A percentile compares a stretch with the other conserved stretches of the same genome.
phyloP scores from a whole-genome alignment of 148 eudicot species.

The Dysphania ambrosioides region DNA sequence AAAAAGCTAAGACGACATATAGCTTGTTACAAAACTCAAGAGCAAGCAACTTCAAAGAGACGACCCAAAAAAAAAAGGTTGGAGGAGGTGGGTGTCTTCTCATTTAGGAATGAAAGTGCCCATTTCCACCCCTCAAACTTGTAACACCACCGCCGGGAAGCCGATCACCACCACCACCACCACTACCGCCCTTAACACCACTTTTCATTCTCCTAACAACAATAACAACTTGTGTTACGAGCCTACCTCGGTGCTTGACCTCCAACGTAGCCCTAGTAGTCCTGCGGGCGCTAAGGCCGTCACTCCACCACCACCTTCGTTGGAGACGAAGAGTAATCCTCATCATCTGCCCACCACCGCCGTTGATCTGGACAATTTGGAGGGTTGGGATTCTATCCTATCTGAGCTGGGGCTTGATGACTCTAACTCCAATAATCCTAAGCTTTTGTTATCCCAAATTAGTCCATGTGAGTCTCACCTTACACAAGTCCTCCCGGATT shows the following conservation, averaged over 20 bases:
- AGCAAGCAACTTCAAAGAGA: conserved; percentile 1
- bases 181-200: background rate
- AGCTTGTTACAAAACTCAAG: background rate
- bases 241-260: conserved; percentile 85
- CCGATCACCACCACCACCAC: conserved; percentile 17
- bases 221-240: conserved; percentile 45
- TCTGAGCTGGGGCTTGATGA: conserved; percentile 82
- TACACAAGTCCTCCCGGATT: conserved; percentile 39
- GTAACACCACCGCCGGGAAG: conserved; percentile 23
- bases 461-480: conserved; percentile 31
- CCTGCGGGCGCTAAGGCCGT: conserved; percentile 13
- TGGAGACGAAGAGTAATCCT: conserved; percentile 5
- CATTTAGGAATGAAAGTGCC: conserved; percentile 66
- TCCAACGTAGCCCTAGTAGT: conserved; percentile 64
- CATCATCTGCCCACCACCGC: conserved; percentile 18
- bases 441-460: conserved; percentile 32
- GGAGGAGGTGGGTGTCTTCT: conserved; percentile 11
- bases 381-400: conserved; percentile 87
- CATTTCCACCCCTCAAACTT: conserved; percentile 34
- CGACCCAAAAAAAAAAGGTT: background rate
- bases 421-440: conserved; percentile 35
- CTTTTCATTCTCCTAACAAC: background rate
- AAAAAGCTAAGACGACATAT: background rate
- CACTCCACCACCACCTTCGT: conserved; percentile 4
- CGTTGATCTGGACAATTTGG: conserved; percentile 56